Evolutionary conservation across 2,329 filamentous ascomycete species (phyloP).

Genomic region (Trichoderma gracile): DNA sequence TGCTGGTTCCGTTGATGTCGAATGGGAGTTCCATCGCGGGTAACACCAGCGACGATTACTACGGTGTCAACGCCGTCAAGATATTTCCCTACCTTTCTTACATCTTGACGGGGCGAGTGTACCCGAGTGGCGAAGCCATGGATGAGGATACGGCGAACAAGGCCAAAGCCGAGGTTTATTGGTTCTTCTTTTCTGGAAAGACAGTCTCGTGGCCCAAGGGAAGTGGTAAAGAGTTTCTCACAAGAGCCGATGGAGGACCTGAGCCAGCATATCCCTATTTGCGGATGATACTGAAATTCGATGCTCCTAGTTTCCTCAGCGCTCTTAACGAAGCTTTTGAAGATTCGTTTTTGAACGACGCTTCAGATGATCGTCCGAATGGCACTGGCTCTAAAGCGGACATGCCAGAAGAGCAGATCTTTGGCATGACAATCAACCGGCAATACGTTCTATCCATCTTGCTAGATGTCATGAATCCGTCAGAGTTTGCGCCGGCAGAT

Average conservation of each 20-base stretch:
- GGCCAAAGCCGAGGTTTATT: slow-evolving; percentile 87
- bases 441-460: slow-evolving; percentile 92
- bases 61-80: slow-evolving; percentile 75
- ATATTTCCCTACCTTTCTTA: slow-evolving; percentile 95
- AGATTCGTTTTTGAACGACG: slow-evolving; percentile 86
- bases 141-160: slow-evolving; percentile 68
- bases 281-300: slow-evolving; percentile 79
- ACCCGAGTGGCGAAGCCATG: slow-evolving; percentile 79
- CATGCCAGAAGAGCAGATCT: slow-evolving; percentile 65
- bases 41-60: slow-evolving; percentile 61
- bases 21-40: slow-evolving; percentile 55
- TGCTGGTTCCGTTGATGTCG: slow-evolving; percentile 63
- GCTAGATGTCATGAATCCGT: slow-evolving; percentile 81
- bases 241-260: slow-evolving; percentile 54
- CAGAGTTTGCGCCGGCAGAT: slow-evolving; percentile 74
- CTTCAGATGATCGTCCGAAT: slow-evolving; percentile 62
- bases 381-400: slow-evolving; percentile 50
- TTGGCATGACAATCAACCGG: slow-evolving; percentile 74
- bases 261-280: slow-evolving; percentile 85
- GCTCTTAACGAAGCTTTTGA: slow-evolving; percentile 97
- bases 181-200: slow-evolving; percentile 88
- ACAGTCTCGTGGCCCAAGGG: slow-evolving; percentile 72
- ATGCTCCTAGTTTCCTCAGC: slow-evolving; percentile 89
- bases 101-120: slow-evolving; percentile 83
- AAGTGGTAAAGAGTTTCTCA: slow-evolving; percentile 60